These are phyloP conservation scores for Solanum infundibuliforme DNA, from an alignment of 257 asterid species.

Conservation along the genomic window DNA sequence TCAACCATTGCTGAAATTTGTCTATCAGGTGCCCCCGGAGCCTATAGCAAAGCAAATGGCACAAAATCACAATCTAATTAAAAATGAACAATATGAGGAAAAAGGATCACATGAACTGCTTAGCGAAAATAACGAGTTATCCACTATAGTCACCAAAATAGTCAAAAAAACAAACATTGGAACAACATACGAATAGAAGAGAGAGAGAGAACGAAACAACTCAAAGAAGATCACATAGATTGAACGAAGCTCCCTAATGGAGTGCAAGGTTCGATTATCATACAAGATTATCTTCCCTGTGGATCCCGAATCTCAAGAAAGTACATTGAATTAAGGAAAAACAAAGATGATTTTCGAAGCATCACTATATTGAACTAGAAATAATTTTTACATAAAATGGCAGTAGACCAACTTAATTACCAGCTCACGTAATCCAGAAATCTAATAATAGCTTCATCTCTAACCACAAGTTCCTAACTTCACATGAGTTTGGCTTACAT, in stretches of 20 bases:
- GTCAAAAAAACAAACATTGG: background rate
- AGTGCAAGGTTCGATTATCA: background rate
- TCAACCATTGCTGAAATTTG: constrained; percentile 80
- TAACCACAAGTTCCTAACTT: background rate
- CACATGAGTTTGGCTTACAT: background rate
- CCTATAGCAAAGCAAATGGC: constrained; percentile 27
- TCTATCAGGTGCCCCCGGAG: constrained; percentile 59
- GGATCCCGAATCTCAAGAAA: too few species aligned
- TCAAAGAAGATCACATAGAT: background rate
- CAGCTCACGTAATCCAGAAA: background rate
- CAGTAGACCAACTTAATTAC: background rate
- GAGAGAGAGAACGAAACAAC: background rate
- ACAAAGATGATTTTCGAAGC: background rate
- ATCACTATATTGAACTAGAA: too few species aligned
- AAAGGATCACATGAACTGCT: background rate
- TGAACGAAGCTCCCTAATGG: background rate
- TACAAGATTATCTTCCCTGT: background rate
- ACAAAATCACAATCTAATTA: background rate
- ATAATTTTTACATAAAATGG: too few species aligned
- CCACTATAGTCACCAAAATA: background rate
- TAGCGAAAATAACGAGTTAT: background rate
- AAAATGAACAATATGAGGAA: background rate
- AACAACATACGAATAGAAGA: background rate
- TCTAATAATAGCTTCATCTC: background rate
- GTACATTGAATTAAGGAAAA: background rate